Base-by-base conservation (phyloP, 1,284 basidiomycete genomes). In the Golubevia pallescens region DNA sequence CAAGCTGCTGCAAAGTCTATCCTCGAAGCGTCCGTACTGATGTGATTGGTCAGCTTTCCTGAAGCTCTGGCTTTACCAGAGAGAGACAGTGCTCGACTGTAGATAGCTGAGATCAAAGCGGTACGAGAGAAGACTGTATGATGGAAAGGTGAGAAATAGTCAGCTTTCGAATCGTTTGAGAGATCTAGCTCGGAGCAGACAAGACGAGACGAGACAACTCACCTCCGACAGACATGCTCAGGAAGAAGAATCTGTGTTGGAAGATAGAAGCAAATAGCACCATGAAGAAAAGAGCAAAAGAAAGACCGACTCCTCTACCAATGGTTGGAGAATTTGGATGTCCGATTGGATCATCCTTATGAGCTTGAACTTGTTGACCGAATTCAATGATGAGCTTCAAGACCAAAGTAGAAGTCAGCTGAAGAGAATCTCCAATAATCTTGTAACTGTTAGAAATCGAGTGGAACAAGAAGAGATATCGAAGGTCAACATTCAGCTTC, bases 1-100 rank as follows among this genome's bases (percentile, higher is more conserved):
- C 81, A 85, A 24, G 73, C 72, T 1, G 74, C 67, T 48, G 75
- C 80, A 69, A 84, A 85, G 63, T 84, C 80, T 68, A 85, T 81
- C 51, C 83, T 78, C 54, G 71, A 76, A 61, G 78, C 77, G 64
- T 85, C 83, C 58, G 83, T 84, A 16, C 73, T 76, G 58, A 81
- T 73, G 59, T 82, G 81, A 66, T 81, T 84, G 56, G 81, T 71
- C 48, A 85, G 75, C 65, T 81, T 81, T 42, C 81, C 81, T 8
- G 80, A 75, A n/a, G 81, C 75, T 19, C 83, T 67, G 28, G 81
- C 79, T 53, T 82, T 80, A 24, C 78, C 77, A 52, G 74, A 75
- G 70, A 85, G 75, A 58, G 70, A 70, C 52, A 82, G 70, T 20
- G 74, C 75, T 21, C 83, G 75, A 21, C 71, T 67, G 60, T 81